phyloP scores from a whole-genome alignment of 345 rosid species.

The Viola odorata region DNA sequence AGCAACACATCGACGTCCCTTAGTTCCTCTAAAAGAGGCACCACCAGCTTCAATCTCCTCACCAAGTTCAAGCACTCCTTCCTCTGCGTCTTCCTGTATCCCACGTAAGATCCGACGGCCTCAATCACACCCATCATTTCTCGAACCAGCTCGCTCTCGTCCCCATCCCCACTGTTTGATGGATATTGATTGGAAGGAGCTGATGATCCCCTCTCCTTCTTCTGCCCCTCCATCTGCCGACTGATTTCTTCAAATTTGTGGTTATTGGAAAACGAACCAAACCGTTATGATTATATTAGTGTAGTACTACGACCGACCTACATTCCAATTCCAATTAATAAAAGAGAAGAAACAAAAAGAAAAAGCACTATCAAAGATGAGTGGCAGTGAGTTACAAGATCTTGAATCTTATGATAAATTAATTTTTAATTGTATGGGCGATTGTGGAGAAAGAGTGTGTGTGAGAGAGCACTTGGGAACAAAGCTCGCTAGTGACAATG shows the following conservation, averaged over 20 bases:
- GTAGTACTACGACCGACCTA: too few species aligned
- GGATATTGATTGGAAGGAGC: conserved; percentile 5
- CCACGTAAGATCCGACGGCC: conserved; percentile 32
- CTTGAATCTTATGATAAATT: too few species aligned
- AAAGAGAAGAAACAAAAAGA: not conserved
- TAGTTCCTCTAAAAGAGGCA: conserved; percentile 51
- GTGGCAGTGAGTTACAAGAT: not conserved
- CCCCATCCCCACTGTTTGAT: conserved; percentile 17
- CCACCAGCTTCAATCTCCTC: conserved; percentile 52
- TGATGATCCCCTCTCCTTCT: not conserved
- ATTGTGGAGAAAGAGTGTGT: not conserved
- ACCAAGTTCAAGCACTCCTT: conserved; percentile 54
- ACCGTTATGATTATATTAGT: too few species aligned
- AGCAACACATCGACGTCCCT: conserved; percentile 24
- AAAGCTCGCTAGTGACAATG: too few species aligned
- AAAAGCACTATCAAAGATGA: not conserved
- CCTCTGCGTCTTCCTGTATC: conserved; percentile 43
- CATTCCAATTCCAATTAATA: too few species aligned
- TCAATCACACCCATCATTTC: conserved; percentile 42
- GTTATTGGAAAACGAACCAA: not conserved
- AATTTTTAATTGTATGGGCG: not conserved
- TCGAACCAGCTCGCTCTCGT: conserved; percentile 11
- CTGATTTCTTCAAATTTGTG: not conserved
- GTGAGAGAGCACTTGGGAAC: not conserved
- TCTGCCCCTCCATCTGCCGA: conserved; percentile 20